These are phyloP conservation scores for Hyphodiscus sp. DNA, from an alignment of 2,329 filamentous ascomycete genomes.

Conservation along the genomic window DNA sequence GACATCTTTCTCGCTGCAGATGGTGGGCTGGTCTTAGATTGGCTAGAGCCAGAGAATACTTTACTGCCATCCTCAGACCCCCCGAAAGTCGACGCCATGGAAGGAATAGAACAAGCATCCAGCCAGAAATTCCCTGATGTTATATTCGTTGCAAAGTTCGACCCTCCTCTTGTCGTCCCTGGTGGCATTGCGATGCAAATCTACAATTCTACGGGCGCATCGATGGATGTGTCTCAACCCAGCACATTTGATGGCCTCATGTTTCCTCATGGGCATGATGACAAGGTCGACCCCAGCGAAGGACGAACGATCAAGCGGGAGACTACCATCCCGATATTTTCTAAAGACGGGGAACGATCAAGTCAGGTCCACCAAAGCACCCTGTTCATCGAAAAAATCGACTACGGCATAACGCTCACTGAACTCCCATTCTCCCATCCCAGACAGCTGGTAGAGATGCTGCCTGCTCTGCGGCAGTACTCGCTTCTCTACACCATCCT, in stretches of 20 bases:
- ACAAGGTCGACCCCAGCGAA: slow-evolving; percentile 47
- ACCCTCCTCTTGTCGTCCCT: slow-evolving; percentile 67
- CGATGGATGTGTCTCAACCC: slow-evolving; percentile 48
- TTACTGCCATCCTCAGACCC: slow-evolving; percentile 42
- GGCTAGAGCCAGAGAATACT: slow-evolving; percentile 65
- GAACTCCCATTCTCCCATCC: slow-evolving; percentile 74
- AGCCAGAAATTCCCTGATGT: slow-evolving; percentile 58
- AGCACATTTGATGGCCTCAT: slow-evolving; percentile 46
- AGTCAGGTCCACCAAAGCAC: slow-evolving; percentile 46
- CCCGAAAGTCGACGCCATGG: slow-evolving; percentile 46
- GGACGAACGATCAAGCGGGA: slow-evolving; percentile 47
- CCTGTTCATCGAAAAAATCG: slow-evolving; percentile 64
- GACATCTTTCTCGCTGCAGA: slow-evolving; percentile 33
- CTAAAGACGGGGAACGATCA: slow-evolving; percentile 20
- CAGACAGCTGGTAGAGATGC: slow-evolving; percentile 63
- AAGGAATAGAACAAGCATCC: slow-evolving; percentile 42
- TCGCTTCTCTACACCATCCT: slow-evolving; percentile 62
- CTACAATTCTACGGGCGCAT: slow-evolving; percentile 49
- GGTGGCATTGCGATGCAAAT: slow-evolving; percentile 57
- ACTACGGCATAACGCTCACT: slow-evolving; percentile 60
- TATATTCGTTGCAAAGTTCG: slow-evolving; percentile 67
- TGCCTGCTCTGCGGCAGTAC: slow-evolving; percentile 72
- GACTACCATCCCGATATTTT: slow-evolving; percentile 39
- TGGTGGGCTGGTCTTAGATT: slow-evolving; percentile 48
- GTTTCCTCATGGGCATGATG: slow-evolving; percentile 39